Evolutionary conservation across 2,329 filamentous ascomycete genomes (phyloP), one percentile per base, ranked within the genome.

Genomic region (Pestalotiopsis sp.): DNA sequence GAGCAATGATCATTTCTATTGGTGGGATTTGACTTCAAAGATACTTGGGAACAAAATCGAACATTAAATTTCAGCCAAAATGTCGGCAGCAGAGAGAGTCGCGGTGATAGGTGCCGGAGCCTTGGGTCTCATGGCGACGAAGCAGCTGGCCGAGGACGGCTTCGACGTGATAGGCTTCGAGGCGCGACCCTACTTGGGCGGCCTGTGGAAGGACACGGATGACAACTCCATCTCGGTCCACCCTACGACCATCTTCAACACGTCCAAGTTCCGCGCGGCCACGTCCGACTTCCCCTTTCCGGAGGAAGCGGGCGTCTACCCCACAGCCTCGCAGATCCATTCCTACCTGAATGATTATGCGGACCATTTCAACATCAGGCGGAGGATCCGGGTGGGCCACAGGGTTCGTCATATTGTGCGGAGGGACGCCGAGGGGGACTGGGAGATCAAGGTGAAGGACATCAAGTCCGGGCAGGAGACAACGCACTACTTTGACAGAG

Each of bases 41-140:
- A 20, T n/a, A n/a, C 17, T 20, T n/a, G 17, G 1, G 7, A 52
- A 52, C 7, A 52, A n/a, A 52, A 23, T 9, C 6, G 17, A 45
- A 45, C 1, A 45, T 4, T 5, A 14, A 6, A 17, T 4, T 17
- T 14, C 11, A 59, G 12, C 17, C 57, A 36, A 11, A 11, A 63
- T 63, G 61, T 12, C 36, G 7, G 36, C 23, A 63, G 20, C 6
- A n/a, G 20, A 36, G 31, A 63, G 38, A 65, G 65, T 70, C 13
- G 65, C 69, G 2, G 74, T 79, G 6, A 66, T 80, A 14, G 72
- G 72, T 1, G 61, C 63, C 9, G 71, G 72, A 3, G 56, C 66
- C 20, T 36, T 73, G 4, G 72, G 72, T 3, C 52, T 73, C n/a
- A 57, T 69, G 11, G 68, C 72, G 6, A 6, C 70, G 14, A 72